Base-by-base conservation (phyloP, 371 early-diverging fungal species). In the Syncephalis plumigaleata region DNA sequence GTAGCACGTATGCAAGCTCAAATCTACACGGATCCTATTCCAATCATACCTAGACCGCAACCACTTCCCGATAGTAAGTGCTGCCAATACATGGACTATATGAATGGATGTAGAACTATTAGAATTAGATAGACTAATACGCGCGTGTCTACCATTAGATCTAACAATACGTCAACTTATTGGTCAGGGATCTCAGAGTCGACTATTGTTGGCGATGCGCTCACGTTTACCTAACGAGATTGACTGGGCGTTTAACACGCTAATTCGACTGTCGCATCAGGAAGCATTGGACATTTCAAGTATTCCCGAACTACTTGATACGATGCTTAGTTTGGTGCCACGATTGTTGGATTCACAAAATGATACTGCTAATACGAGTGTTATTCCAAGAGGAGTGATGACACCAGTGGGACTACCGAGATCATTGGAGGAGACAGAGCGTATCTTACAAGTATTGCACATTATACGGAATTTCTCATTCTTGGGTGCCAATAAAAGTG, bases 241-340 rank as follows among this genome's bases (percentile, higher is more conserved):
- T 9, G 91, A 91, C 53, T 91, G 91, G 91, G 87, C 88, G 1
- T 84, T 88, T 58, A 80, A 81, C 56, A 79, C 75, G 36, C 73
- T 91, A 8, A 64, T 87, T 48, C 69, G 73, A 42, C 61, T 87
- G 18, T 83, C 86, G 1, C 70, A 57, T 49, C 67, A 65, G 20
- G 74, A 73, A 22, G 67, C 70, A 43, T 80, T 86, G 47, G 71
- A 73, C 25, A 56, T 87, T 20, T 78, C 74, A 39, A 68, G 63
- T 58, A 73, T 86, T 39, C 82, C 86, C 1, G 70, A 71, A 1
- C 51, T 87, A 7, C 54, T 84, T 26, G 81, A 81, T 39, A 56
- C 61, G 20, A 52, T 89, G n/a, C 44, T 87, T 39, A 18, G 22
- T 43, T 72, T 65, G 52, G 70, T 73, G 0, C 62, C 64, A 11